Evolutionary conservation across 1,284 basidiomycete genomes (phyloP).

Genomic region (Apiotrichum siamense): DNA sequence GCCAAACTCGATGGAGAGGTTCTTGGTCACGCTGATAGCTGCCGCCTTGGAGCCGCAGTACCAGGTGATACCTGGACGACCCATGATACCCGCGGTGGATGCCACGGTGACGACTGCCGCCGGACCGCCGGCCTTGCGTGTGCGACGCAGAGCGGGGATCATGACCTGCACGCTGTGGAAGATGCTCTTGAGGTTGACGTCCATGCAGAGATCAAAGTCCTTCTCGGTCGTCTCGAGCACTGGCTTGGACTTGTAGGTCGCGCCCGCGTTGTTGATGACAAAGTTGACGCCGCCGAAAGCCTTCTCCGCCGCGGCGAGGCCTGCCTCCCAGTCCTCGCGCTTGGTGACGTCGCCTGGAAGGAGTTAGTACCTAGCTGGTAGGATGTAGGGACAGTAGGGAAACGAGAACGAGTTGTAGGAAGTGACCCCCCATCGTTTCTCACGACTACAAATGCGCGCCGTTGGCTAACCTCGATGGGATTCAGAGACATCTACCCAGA

Average conservation of each 20-base stretch:
- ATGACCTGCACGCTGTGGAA: conserved; percentile 16
- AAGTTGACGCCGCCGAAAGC: conserved; percentile 14
- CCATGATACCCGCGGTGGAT: conserved; percentile 15
- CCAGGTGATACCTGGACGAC: conserved; percentile 17
- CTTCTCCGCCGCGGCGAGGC: conserved; percentile 6
- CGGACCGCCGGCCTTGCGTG: conserved; percentile 4
- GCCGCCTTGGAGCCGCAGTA: conserved; percentile 15
- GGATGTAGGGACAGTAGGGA: too few relatives aligned
- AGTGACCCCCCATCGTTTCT: too few relatives aligned
- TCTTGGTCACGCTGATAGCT: conserved; percentile 12
- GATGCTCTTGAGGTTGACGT: conserved; percentile 16
- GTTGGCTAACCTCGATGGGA: too few relatives aligned
- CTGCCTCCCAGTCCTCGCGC: conserved; percentile 9
- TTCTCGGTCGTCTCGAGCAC: conserved; percentile 11
- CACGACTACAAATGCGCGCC: too few relatives aligned
- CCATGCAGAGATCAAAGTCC: conserved; percentile 18
- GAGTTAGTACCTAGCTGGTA: too few relatives aligned
- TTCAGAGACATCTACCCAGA: too few relatives aligned
- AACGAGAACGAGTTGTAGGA: too few relatives aligned
- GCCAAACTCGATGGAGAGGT: conserved; percentile 16
- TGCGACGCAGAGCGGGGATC: conserved; percentile 8
- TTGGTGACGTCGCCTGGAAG: conserved; percentile 13
- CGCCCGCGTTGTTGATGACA: conserved; percentile 19
- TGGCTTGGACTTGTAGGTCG: conserved; percentile 20
- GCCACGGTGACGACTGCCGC: conserved; percentile 14